phyloP scores from a whole-genome alignment of 2,329 filamentous ascomycete species.

The Alternaria sp. region DNA sequence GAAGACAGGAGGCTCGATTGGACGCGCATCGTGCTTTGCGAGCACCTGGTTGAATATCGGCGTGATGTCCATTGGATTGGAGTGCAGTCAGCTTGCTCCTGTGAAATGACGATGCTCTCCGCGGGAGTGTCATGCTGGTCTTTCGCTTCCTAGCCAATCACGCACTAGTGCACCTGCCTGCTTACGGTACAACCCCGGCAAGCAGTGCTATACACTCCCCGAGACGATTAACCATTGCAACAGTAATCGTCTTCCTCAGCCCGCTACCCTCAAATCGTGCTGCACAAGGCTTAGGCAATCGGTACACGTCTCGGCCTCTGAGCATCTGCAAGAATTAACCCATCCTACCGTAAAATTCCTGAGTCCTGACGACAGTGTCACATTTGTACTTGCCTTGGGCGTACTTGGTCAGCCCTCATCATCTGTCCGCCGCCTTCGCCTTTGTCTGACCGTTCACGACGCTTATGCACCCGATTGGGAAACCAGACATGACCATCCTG shows the following conservation, averaged over 20 bases:
- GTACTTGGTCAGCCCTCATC: background rate
- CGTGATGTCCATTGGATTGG: slow-evolving; percentile 66
- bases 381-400: background rate
- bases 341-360: background rate
- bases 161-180: slow-evolving; percentile 9
- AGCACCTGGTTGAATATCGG: slow-evolving; percentile 74
- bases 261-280: too few relatives aligned
- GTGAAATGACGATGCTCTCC: slow-evolving; percentile 39
- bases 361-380: background rate
- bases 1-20: slow-evolving; percentile 57
- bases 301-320: background rate
- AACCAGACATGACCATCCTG: background rate
- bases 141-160: slow-evolving; percentile 37
- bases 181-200: background rate
- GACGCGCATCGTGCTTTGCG: slow-evolving; percentile 64
- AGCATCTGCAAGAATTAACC: background rate
- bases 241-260: too few relatives aligned
- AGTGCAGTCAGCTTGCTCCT: slow-evolving; percentile 23
- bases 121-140: slow-evolving; percentile 31
- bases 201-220: background rate
- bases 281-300: too few relatives aligned
- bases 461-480: slow-evolving; percentile 9
- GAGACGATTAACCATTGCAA: too few relatives aligned
- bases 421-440: background rate
- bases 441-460: background rate